These are phyloP conservation scores for Pythium aristosporum DNA, from an alignment of 352 stramenopile species.

Conservation along the genomic window DNA sequence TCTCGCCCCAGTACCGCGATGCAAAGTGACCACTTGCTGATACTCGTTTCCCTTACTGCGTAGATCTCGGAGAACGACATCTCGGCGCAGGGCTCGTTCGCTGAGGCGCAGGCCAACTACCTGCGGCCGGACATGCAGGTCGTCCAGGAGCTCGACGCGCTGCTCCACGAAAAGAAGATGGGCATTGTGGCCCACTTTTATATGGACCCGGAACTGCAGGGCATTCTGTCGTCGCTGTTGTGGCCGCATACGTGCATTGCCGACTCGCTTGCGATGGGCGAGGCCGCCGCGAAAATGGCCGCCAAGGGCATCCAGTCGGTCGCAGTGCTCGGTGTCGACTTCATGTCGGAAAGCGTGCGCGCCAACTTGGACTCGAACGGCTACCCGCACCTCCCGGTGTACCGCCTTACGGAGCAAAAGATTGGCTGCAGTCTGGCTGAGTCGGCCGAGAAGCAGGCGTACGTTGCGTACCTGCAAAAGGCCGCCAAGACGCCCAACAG, in stretches of 20 bases:
- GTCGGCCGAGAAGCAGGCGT: slow-evolving; percentile 91
- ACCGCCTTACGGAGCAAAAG: slow-evolving; percentile 87
- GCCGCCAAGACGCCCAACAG: slow-evolving; percentile 84
- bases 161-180: slow-evolving; percentile 92
- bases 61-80: slow-evolving; percentile 77
- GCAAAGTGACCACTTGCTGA: neutral
- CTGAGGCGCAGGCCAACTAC: slow-evolving; percentile 87
- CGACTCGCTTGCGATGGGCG: slow-evolving; percentile 97
- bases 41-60: neutral
- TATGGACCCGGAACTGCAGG: slow-evolving; percentile 98
- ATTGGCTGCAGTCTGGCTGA: slow-evolving; percentile 96
- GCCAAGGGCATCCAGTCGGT: slow-evolving; percentile 87
- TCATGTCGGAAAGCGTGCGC: slow-evolving; percentile 96
- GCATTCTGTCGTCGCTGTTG: slow-evolving; percentile 75
- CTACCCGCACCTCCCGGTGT: slow-evolving; percentile 92
- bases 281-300: slow-evolving; percentile 95
- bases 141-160: slow-evolving; percentile 85
- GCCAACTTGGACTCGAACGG: slow-evolving; percentile 93
- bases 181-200: slow-evolving; percentile 98
- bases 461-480: slow-evolving; percentile 93
- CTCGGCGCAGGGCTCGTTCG: slow-evolving; percentile 85
- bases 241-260: slow-evolving; percentile 94
- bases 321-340: slow-evolving; percentile 96
- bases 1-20: neutral
- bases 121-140: slow-evolving; percentile 81